phyloP scores from a whole-genome alignment of 2,329 filamentous ascomycete genomes.

The Pseudopyrenochaeta lycopersici region DNA sequence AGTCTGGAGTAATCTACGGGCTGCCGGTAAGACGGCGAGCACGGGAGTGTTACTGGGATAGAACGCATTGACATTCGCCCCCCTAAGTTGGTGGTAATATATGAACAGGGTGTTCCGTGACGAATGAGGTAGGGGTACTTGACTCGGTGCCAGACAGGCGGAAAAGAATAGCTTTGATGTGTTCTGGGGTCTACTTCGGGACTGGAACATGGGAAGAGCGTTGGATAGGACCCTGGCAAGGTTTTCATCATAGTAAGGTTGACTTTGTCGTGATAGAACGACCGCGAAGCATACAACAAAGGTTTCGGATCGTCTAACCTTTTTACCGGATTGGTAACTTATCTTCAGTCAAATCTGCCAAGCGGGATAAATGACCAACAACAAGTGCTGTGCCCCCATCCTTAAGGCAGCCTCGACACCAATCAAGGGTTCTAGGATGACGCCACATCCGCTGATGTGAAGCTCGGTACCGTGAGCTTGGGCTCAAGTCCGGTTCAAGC shows the following conservation, averaged over 20 bases:
- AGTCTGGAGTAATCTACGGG: slow-evolving; percentile 3
- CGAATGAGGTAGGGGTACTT: slow-evolving; percentile 3
- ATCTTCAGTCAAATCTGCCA: slow-evolving; percentile 6
- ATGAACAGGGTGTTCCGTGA: slow-evolving; percentile 7
- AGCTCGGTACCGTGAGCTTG: slow-evolving; percentile 2
- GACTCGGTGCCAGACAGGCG: neutral
- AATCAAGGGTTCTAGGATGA: neutral
- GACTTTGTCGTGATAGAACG: neutral
- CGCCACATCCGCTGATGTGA: slow-evolving; percentile 13
- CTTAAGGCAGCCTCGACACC: slow-evolving; percentile 1
- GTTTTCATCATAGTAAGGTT: neutral
- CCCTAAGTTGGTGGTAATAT: slow-evolving; percentile 22
- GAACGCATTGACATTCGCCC: slow-evolving; percentile 14
- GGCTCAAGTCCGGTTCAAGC: neutral
- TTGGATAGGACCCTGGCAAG: neutral
- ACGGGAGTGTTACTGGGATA: neutral
- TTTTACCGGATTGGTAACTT: neutral
- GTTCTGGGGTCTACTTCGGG: neutral
- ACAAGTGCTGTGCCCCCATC: slow-evolving; percentile 9
- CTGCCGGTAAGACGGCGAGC: slow-evolving; percentile 12
- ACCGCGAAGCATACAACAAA: neutral
- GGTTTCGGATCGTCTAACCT: neutral
- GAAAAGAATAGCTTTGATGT: neutral
- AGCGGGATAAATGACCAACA: slow-evolving; percentile 14
- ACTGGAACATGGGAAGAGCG: neutral